phyloP scores from a whole-genome alignment of 164 flowering plant genomes.

The Sextonia rubra region DNA sequence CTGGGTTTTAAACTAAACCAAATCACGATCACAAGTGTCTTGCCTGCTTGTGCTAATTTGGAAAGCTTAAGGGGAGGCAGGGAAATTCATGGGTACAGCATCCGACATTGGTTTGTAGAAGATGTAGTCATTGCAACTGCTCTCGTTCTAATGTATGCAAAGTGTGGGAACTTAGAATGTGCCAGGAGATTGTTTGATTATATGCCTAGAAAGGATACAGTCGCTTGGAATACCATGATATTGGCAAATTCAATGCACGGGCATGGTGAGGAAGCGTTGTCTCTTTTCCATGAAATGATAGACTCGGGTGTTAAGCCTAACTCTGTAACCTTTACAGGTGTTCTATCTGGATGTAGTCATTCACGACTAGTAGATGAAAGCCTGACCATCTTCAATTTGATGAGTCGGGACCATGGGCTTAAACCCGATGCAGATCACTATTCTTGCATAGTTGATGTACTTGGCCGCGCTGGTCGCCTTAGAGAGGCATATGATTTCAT shows the following conservation, averaged over 20 bases:
- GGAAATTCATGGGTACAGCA: constrained; percentile 45
- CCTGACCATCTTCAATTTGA: constrained; percentile 33
- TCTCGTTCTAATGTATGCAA: constrained; percentile 51
- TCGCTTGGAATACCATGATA: constrained; percentile 68
- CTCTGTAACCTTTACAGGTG: constrained; percentile 48
- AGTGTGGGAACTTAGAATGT: constrained; percentile 47
- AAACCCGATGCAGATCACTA: constrained; percentile 52
- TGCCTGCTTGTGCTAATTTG: constrained; percentile 46
- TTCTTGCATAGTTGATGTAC: constrained; percentile 56
- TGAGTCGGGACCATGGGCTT: constrained; percentile 31
- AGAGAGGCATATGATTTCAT: constrained; percentile 50
- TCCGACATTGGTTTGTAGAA: constrained; percentile 25
- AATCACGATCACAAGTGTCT: constrained; percentile 38
- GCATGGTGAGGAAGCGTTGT: constrained; percentile 40
- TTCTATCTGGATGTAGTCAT: constrained; percentile 59
- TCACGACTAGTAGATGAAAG: constrained; percentile 49
- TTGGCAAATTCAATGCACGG: constrained; percentile 65
- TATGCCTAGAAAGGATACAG: constrained; percentile 35
- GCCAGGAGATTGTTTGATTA: constrained; percentile 33
- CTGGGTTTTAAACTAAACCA: constrained; percentile 46
- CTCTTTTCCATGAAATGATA: constrained; percentile 42
- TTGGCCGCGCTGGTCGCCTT: constrained; percentile 53
- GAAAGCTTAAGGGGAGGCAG: constrained; percentile 42
- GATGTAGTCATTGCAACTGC: constrained; percentile 42
- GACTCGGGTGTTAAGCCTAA: constrained; percentile 44